A percentile compares a stretch with the other conserved stretches of the same genome.
These are phyloP conservation scores for Canna indica DNA, from an alignment of 176 grass and related monocot species.

Conservation along the genomic window DNA sequence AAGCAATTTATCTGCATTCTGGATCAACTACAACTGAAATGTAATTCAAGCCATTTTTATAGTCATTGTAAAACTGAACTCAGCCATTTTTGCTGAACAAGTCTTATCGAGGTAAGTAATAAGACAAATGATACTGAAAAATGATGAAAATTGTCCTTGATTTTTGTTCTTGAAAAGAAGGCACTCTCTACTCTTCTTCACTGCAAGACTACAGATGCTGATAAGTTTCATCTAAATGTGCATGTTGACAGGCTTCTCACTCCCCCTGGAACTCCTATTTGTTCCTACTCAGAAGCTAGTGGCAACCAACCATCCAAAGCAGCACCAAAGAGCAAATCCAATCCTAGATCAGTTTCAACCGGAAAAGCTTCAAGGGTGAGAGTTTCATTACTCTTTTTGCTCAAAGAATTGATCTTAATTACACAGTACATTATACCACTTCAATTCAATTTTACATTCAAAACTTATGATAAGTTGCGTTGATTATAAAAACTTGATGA, in stretches of 20 bases:
- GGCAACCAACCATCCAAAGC: neutral
- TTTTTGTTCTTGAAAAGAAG: neutral
- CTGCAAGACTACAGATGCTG: neutral
- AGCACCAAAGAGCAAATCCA: neutral
- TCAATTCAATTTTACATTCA: too few species aligned
- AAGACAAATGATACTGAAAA: too few species aligned
- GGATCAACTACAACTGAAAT: too few species aligned
- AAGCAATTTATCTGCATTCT: too few species aligned
- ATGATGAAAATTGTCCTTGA: neutral
- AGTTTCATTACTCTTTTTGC: neutral
- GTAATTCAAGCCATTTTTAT: too few species aligned
- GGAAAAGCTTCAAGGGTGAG: constrained; percentile 18
- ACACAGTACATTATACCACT: neutral
- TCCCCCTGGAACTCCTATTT: constrained; percentile 13
- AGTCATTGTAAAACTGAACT: too few species aligned
- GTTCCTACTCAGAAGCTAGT: neutral
- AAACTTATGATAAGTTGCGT: too few species aligned
- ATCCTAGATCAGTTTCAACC: constrained; percentile 11
- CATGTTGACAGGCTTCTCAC: constrained; percentile 19
- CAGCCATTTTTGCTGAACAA: too few species aligned
- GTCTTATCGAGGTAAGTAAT: too few species aligned
- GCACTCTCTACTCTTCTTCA: neutral
- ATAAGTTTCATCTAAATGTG: neutral
- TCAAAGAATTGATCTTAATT: neutral
- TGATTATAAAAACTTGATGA: too few species aligned